Conservation (phyloP, 176 grass and related monocot genomes). For the Eragrostis curvula region DNA sequence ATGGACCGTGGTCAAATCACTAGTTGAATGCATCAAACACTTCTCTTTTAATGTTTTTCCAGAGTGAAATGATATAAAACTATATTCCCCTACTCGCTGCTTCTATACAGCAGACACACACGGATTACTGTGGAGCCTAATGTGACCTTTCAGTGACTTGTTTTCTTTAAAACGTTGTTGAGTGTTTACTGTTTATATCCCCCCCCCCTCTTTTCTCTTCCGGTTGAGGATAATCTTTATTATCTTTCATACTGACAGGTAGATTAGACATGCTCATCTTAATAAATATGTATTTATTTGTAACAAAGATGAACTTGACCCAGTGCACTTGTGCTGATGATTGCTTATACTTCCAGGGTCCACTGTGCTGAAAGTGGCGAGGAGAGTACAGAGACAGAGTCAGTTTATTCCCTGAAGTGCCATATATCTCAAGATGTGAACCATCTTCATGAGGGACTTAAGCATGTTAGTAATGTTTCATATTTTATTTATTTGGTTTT, state of each 20-base stretch:
- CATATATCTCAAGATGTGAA: constrained; percentile 99
- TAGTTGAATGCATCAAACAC: not conserved
- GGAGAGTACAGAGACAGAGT: constrained; percentile 85
- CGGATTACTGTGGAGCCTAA: not conserved
- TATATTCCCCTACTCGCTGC: not conserved
- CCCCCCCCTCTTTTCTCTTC: not conserved
- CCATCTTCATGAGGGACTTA: constrained; percentile 98
- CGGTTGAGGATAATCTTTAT: constrained; percentile 11
- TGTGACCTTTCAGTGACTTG: not conserved
- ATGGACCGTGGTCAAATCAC: too few relatives aligned
- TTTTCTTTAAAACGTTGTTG: constrained; percentile 22
- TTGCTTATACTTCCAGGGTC: constrained; percentile 61
- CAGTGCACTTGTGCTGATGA: constrained; percentile 19
- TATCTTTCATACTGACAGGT: not conserved
- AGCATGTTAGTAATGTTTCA: constrained; percentile 63
- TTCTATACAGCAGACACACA: not conserved
- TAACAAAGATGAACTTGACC: constrained; percentile 8
- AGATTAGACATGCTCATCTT: constrained; percentile 15
- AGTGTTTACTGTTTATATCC: not conserved
- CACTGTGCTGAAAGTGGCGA: constrained; percentile 97
- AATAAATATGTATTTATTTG: constrained; percentile 4
- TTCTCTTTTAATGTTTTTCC: not conserved
- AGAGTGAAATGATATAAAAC: constrained; percentile 10
- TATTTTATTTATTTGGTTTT: constrained; percentile 5
- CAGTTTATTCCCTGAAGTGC: constrained; percentile 92